Percentiles rank a stretch among this genome's conserved stretches.
Evolutionary conservation across 1,284 basidiomycete species (phyloP).

Genomic region (Boletus semigastroideus): DNA sequence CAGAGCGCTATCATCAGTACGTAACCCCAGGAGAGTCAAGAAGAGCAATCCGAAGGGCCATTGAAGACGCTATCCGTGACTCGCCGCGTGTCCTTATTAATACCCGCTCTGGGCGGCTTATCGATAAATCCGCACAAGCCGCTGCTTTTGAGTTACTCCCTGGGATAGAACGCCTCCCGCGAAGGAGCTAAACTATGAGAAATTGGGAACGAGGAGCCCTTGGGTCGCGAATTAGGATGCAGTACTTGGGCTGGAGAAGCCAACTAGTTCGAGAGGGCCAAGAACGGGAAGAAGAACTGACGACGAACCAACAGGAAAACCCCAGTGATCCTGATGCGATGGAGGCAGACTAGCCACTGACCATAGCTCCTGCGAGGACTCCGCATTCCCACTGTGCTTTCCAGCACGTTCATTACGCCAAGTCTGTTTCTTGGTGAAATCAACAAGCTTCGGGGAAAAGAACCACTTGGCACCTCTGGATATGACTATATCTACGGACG

Average conservation of each 20-base stretch:
- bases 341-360: constrained; percentile 13
- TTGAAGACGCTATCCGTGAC: too few species aligned
- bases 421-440: constrained; percentile 51
- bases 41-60: too few species aligned
- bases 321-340: constrained; percentile 9
- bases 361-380: constrained; percentile 72
- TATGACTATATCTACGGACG: constrained; percentile 34
- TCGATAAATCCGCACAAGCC: too few species aligned
- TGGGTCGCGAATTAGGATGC: constrained; percentile 76
- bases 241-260: constrained; percentile 50
- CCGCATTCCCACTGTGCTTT: constrained; percentile 45
- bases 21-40: too few species aligned
- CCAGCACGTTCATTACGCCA: constrained; percentile 43
- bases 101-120: too few species aligned
- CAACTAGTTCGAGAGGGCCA: not conserved
- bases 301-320: constrained; percentile 54
- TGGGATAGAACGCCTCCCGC: constrained; percentile 85
- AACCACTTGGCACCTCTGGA: constrained; percentile 46
- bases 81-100: too few species aligned
- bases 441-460: constrained; percentile 57
- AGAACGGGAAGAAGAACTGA: constrained; percentile 36
- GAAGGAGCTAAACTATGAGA: constrained; percentile 74
- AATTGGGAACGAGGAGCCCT: constrained; percentile 65
- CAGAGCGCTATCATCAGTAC: too few species aligned
- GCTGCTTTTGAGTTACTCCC: too few species aligned